These are phyloP conservation scores for Novymonas esmeraldas DNA, from an alignment of 208 protist species.

Conservation along the genomic window DNA sequence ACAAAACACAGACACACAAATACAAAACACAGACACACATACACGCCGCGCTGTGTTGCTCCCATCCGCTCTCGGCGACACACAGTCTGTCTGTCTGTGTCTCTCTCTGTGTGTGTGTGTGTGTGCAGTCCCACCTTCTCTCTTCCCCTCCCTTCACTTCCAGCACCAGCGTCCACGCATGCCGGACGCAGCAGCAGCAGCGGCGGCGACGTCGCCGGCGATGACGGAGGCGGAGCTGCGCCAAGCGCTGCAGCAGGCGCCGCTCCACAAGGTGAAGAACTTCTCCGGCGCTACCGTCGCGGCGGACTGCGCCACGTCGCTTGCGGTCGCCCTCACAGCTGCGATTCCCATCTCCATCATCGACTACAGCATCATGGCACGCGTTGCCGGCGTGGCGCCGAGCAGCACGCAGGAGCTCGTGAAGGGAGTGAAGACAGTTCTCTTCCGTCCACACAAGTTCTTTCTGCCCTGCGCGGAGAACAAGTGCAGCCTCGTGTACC, in stretches of 20 bases:
- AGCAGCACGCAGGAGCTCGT: constrained; percentile 74
- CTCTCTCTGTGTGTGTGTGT: neutral
- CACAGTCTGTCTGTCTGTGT: neutral
- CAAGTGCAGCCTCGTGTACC: constrained; percentile 77
- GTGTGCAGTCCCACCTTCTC: neutral
- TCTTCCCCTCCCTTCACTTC: neutral
- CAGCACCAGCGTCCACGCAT: no score
- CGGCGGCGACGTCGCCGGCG: neutral
- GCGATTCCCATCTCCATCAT: constrained; percentile 88
- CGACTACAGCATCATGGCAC: constrained; percentile 90
- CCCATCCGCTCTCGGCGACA: no score
- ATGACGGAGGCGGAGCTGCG: constrained; percentile 43
- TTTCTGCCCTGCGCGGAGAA: constrained; percentile 87
- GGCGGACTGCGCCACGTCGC: constrained; percentile 69
- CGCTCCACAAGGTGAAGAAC: constrained; percentile 55
- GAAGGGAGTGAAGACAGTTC: constrained; percentile 62
- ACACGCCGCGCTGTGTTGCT: no score
- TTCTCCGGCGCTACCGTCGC: constrained; percentile 52
- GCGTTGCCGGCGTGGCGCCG: constrained; percentile 73
- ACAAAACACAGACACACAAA: neutral
- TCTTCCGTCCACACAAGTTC: constrained; percentile 82
- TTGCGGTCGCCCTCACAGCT: constrained; percentile 67
- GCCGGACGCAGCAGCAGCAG: neutral
- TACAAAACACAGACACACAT: neutral
- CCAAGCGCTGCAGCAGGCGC: constrained; percentile 23